A percentile compares a stretch with the other conserved stretches of the same genome.
These are phyloP conservation scores for Colletotrichum zoysiae DNA, from an alignment of 2,329 filamentous ascomycete species.

Conservation along the genomic window DNA sequence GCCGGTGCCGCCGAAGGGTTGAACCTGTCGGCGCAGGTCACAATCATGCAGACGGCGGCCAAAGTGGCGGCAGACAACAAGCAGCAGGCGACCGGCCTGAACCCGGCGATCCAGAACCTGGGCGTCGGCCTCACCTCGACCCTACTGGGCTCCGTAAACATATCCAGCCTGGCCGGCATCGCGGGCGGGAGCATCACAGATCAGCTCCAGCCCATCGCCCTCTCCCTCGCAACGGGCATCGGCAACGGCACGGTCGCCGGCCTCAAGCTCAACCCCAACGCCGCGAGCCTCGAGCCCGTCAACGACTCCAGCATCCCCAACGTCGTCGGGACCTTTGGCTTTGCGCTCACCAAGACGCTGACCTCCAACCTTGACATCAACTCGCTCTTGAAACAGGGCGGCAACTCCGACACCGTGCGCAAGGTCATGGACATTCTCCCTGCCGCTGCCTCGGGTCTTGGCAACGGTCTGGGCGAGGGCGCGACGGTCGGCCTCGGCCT, in stretches of 20 bases:
- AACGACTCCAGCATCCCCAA: constrained; percentile 44
- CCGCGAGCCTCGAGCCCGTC: constrained; percentile 37
- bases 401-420: constrained; percentile 37
- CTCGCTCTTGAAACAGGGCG: constrained; percentile 39
- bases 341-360: constrained; percentile 47
- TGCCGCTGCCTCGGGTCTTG: constrained; percentile 46
- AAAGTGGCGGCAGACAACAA: constrained; percentile 47
- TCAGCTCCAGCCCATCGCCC: constrained; percentile 43
- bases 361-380: constrained; percentile 45
- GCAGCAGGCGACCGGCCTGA: constrained; percentile 48
- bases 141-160: constrained; percentile 46
- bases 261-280: constrained; percentile 43
- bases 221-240: constrained; percentile 44
- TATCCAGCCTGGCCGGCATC: constrained; percentile 28
- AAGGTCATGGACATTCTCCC: constrained; percentile 43
- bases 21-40: constrained; percentile 40
- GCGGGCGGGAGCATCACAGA: constrained; percentile 25
- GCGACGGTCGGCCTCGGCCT: constrained; percentile 47
- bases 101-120: constrained; percentile 48
- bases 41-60: constrained; percentile 38
- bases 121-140: constrained; percentile 48
- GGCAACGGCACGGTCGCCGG: constrained; percentile 45
- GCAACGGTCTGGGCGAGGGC: constrained; percentile 47
- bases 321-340: constrained; percentile 46
- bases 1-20: constrained; percentile 46